Conservation (phyloP, 2,329 filamentous ascomycete species). For the Aspergillus proliferans region DNA sequence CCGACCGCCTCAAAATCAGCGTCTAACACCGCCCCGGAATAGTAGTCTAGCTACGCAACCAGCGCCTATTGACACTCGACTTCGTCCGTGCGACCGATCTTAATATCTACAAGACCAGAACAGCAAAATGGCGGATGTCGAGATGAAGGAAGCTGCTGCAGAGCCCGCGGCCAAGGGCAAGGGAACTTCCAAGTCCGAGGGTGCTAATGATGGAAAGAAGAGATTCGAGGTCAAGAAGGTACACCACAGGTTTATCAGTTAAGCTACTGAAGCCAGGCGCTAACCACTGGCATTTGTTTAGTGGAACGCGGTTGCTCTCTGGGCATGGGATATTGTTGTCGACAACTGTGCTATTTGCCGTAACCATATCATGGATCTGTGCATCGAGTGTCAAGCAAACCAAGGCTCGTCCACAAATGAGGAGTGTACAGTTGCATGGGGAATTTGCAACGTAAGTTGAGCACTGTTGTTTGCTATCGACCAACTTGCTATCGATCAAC, state of each 20-base stretch:
- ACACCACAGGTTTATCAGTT: conserved; percentile 14
- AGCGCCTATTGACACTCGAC: not conserved
- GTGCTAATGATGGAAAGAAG: conserved; percentile 67
- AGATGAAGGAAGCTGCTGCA: conserved; percentile 82
- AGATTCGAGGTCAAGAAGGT: conserved; percentile 99
- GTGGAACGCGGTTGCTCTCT: conserved; percentile 98
- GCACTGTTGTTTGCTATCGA: not conserved
- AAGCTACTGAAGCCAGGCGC: not conserved
- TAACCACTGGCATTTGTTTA: conserved; percentile 33
- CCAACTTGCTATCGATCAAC: too few relatives aligned
- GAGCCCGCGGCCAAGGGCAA: conserved; percentile 48
- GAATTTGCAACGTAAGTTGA: conserved; percentile 86
- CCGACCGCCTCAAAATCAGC: conserved; percentile 14
- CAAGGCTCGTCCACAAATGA: conserved; percentile 95
- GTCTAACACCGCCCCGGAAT: conserved; percentile 5
- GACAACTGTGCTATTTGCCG: conserved; percentile 99
- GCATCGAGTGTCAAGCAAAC: conserved; percentile 98
- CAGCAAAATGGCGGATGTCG: conserved; percentile 77
- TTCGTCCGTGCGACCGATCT: not conserved
- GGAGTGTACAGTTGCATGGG: conserved; percentile 98
- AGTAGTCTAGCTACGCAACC: conserved; percentile 1
- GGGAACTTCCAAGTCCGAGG: conserved; percentile 50
- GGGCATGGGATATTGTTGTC: conserved; percentile 99
- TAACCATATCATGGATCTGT: conserved; percentile 99
- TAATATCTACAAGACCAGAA: not conserved